A percentile compares a stretch with the other conserved stretches of the same genome.
phyloP scores from a whole-genome alignment of 1,284 basidiomycete species.

The Thelephora terrestris region DNA sequence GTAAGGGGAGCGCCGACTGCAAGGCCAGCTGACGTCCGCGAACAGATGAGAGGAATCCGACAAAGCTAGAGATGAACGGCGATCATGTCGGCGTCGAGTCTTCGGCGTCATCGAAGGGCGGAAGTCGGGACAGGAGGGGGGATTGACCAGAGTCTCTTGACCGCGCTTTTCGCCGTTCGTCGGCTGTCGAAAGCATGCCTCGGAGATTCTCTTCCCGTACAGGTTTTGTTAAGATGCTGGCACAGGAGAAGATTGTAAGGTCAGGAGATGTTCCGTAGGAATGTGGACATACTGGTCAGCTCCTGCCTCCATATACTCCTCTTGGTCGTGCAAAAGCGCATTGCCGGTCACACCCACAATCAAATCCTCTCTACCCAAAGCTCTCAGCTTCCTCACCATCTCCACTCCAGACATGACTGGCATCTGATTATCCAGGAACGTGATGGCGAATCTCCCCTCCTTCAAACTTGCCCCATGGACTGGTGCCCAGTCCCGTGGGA shows the following conservation, averaged over 20 bases:
- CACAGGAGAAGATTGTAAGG: too few relatives aligned
- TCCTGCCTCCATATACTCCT: neutral
- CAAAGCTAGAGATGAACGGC: too few relatives aligned
- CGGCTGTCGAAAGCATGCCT: constrained; percentile 24
- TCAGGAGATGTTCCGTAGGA: too few relatives aligned
- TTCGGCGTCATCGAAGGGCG: too few relatives aligned
- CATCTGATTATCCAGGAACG: constrained; percentile 87
- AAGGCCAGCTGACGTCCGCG: too few relatives aligned
- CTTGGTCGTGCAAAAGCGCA: constrained; percentile 13
- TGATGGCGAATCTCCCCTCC: constrained; percentile 47
- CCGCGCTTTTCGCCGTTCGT: constrained; percentile 19
- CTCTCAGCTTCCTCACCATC: constrained; percentile 55
- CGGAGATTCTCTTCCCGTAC: constrained; percentile 28
- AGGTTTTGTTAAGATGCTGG: constrained; percentile 27
- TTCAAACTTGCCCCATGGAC: neutral
- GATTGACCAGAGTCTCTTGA: too few relatives aligned
- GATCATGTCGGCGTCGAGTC: too few relatives aligned
- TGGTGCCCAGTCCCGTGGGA: neutral
- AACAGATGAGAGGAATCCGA: too few relatives aligned
- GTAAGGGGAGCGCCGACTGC: too few relatives aligned
- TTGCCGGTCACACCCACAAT: constrained; percentile 64
- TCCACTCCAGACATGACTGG: constrained; percentile 77
- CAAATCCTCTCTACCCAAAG: constrained; percentile 59
- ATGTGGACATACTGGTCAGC: neutral
- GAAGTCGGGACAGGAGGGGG: too few relatives aligned